Conservation (phyloP, 1,139 yeast genomes). For the Yamadazyma pseudoaaseri region DNA sequence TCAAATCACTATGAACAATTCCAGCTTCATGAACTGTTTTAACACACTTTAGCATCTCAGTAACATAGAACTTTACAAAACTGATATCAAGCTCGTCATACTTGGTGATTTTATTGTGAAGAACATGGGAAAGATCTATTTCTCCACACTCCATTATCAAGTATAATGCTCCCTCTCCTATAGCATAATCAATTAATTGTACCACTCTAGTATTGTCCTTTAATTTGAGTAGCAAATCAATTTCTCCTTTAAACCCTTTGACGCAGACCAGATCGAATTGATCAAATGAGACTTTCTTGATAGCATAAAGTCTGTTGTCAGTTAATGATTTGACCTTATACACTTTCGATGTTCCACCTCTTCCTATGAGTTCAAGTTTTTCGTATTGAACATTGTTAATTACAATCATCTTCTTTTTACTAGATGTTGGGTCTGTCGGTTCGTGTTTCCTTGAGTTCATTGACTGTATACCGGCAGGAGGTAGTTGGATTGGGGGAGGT, state of each 20-base stretch:
- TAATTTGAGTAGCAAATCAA: constrained; percentile 65
- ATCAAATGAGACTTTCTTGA: constrained; percentile 79
- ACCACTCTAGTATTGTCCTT: constrained; percentile 73
- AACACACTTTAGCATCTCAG: constrained; percentile 81
- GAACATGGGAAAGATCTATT: constrained; percentile 80
- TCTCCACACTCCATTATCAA: constrained; percentile 97
- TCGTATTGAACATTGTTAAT: constrained; percentile 68
- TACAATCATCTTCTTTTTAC: constrained; percentile 30
- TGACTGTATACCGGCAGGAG: constrained; percentile 16
- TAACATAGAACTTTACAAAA: constrained; percentile 78
- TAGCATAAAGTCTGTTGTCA: constrained; percentile 64
- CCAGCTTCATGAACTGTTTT: constrained; percentile 84
- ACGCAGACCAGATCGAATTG: constrained; percentile 76
- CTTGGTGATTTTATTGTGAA: constrained; percentile 53
- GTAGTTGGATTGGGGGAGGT: constrained; percentile 5
- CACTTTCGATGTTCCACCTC: constrained; percentile 94
- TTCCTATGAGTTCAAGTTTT: constrained; percentile 75
- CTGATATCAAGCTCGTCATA: constrained; percentile 59
- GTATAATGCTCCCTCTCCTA: constrained; percentile 61
- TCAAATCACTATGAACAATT: constrained; percentile 90
- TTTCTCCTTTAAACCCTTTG: constrained; percentile 85
- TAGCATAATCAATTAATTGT: constrained; percentile 68
- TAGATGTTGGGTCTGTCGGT: constrained; percentile 6
- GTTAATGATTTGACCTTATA: constrained; percentile 66
- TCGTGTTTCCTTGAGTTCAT: constrained; percentile 14